Conservation (phyloP, 257 asterid species). For the Verbena officinalis region DNA sequence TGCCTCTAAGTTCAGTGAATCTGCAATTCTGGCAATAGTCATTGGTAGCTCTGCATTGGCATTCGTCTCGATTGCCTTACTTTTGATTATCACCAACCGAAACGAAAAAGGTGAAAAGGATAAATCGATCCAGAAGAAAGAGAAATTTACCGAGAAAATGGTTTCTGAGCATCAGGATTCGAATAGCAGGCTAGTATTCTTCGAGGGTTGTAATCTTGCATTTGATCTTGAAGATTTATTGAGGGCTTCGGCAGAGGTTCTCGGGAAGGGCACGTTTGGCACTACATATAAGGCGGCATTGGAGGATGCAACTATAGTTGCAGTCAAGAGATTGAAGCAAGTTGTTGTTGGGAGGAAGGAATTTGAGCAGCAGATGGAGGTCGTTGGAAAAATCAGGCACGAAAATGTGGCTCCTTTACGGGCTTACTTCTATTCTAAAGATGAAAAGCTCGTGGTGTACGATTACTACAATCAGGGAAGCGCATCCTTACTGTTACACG, state of each 20-base stretch:
- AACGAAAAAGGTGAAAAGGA: slow-evolving; percentile 12
- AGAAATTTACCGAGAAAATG: slow-evolving; percentile 34
- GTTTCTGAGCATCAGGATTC: slow-evolving; percentile 39
- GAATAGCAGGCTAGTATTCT: slow-evolving; percentile 52
- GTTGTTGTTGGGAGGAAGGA: slow-evolving; percentile 58
- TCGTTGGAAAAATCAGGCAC: slow-evolving; percentile 57
- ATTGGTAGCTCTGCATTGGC: slow-evolving; percentile 47
- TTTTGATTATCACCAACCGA: slow-evolving; percentile 35
- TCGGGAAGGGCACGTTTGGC: slow-evolving; percentile 79
- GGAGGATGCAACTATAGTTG: slow-evolving; percentile 68
- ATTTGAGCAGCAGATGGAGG: slow-evolving; percentile 75
- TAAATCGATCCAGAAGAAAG: slow-evolving; percentile 32
- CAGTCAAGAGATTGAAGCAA: slow-evolving; percentile 73
- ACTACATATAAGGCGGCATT: slow-evolving; percentile 71
- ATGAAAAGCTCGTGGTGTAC: slow-evolving; percentile 78
- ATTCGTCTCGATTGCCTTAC: slow-evolving; percentile 40
- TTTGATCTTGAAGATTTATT: slow-evolving; percentile 79
- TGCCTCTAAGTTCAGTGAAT: slow-evolving; percentile 35
- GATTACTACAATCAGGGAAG: slow-evolving; percentile 59
- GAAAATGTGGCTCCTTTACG: slow-evolving; percentile 64
- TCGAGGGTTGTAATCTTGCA: slow-evolving; percentile 62
- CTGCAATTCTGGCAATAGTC: slow-evolving; percentile 45
- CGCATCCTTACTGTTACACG: slow-evolving; percentile 40
- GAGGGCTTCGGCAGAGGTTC: slow-evolving; percentile 87
- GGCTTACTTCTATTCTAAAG: slow-evolving; percentile 80